Conservation (phyloP, 2,329 filamentous ascomycete species). For the Xylariomycetidae sp. region DNA sequence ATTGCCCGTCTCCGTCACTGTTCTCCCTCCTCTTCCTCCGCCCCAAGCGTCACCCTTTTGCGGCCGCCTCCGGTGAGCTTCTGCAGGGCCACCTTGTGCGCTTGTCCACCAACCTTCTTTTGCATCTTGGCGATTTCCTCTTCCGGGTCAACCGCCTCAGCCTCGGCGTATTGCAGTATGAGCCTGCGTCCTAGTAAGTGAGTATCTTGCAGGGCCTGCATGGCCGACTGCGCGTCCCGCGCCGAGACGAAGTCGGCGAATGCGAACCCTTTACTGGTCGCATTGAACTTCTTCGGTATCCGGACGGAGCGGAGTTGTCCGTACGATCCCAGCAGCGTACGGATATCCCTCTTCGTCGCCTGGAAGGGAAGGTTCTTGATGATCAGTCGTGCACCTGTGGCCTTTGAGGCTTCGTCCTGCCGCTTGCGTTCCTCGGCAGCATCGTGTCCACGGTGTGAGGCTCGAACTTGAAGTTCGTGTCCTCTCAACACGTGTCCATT, state of each 20-base stretch:
- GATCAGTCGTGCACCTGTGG: slow-evolving; percentile 78
- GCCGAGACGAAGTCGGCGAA: slow-evolving; percentile 94
- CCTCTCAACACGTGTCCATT: slow-evolving; percentile 82
- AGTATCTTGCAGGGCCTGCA: slow-evolving; percentile 85
- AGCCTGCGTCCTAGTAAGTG: slow-evolving; percentile 86
- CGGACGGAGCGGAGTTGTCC: slow-evolving; percentile 89
- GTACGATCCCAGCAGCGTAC: slow-evolving; percentile 79
- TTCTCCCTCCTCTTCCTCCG: slow-evolving; percentile 56
- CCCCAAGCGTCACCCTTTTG: slow-evolving; percentile 82
- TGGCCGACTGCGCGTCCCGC: slow-evolving; percentile 82
- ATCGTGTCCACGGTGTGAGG: slow-evolving; percentile 81
- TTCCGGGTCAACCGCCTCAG: slow-evolving; percentile 84
- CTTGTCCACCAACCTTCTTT: slow-evolving; percentile 86
- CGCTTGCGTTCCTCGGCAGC: slow-evolving; percentile 80
- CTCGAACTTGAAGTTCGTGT: slow-evolving; percentile 77
- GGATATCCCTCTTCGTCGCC: slow-evolving; percentile 85
- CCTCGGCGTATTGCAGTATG: slow-evolving; percentile 86
- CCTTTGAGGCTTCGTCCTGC: slow-evolving; percentile 79
- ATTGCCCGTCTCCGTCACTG: slow-evolving; percentile 18
- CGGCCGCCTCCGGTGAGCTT: slow-evolving; percentile 77
- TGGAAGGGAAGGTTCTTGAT: slow-evolving; percentile 99
- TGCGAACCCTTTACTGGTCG: slow-evolving; percentile 82
- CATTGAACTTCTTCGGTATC: slow-evolving; percentile 91
- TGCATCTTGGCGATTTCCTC: slow-evolving; percentile 96
- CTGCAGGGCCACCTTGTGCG: slow-evolving; percentile 85